Evolutionary conservation across 164 flowering plant species (phyloP).

Genomic region (Berberis thunbergii): DNA sequence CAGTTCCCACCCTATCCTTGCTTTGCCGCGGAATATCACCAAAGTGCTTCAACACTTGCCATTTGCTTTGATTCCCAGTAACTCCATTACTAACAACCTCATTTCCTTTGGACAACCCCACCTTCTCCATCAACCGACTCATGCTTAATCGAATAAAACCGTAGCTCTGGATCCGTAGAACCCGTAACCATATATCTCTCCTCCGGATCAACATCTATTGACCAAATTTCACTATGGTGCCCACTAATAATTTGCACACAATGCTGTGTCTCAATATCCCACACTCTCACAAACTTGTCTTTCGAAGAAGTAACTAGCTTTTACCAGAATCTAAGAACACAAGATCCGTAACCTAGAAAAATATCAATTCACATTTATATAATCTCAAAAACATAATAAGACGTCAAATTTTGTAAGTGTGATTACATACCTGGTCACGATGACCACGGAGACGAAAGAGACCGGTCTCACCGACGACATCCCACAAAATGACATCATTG

Average conservation of each 20-base stretch:
- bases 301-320: slow-evolving; percentile 91
- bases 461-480: slow-evolving; percentile 86
- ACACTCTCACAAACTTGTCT: slow-evolving; percentile 86
- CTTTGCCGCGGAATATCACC: slow-evolving; percentile 79
- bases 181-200: slow-evolving; percentile 82
- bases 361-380: not conserved
- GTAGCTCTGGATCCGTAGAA: slow-evolving; percentile 78
- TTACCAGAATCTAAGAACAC: slow-evolving; percentile 79
- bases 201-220: slow-evolving; percentile 65
- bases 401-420: not conserved
- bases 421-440: slow-evolving; percentile 68
- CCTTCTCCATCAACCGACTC: slow-evolving; percentile 26
- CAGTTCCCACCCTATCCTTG: slow-evolving; percentile 80
- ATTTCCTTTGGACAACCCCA: slow-evolving; percentile 9
- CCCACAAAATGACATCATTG: slow-evolving; percentile 83
- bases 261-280: slow-evolving; percentile 94
- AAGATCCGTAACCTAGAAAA: slow-evolving; percentile 81
- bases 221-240: slow-evolving; percentile 98
- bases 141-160: slow-evolving; percentile 55
- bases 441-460: slow-evolving; percentile 91
- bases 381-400: not conserved
- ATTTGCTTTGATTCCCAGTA: slow-evolving; percentile 34
- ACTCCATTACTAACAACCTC: slow-evolving; percentile 23
- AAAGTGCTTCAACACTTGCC: slow-evolving; percentile 64
- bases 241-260: slow-evolving; percentile 92